phyloP scores from a whole-genome alignment of 768 basidiomycete species.

The Neoboletus subvelutipes region DNA sequence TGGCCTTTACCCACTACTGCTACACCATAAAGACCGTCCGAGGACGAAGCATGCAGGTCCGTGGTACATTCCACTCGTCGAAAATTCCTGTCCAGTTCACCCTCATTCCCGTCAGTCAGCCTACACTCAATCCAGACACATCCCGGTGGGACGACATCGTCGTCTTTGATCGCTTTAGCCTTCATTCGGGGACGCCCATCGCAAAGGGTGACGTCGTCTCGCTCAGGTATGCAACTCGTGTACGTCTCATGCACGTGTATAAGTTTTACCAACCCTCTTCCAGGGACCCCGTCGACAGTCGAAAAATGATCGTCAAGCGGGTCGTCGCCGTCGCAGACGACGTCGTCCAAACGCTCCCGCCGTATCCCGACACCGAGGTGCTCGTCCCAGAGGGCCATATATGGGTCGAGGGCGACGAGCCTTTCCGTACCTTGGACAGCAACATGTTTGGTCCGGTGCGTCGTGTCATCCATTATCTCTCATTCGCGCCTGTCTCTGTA shows the following conservation, averaged over 20 bases:
- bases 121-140: slow-evolving; percentile 72
- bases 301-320: slow-evolving; percentile 59
- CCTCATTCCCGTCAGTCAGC: slow-evolving; percentile 44
- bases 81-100: background rate
- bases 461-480: slow-evolving; percentile 2
- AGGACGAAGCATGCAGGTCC: slow-evolving; percentile 76
- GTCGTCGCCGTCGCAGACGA: slow-evolving; percentile 36
- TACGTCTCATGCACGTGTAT: background rate
- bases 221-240: slow-evolving; percentile 42
- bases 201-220: slow-evolving; percentile 65
- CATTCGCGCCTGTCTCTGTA: background rate
- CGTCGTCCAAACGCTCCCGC: slow-evolving; percentile 62
- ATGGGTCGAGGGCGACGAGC: slow-evolving; percentile 63
- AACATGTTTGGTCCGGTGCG: slow-evolving; percentile 70
- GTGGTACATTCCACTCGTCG: slow-evolving; percentile 4
- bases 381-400: slow-evolving; percentile 60
- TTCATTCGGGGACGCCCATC: slow-evolving; percentile 38
- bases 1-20: slow-evolving; percentile 50
- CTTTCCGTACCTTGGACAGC: slow-evolving; percentile 60
- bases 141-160: slow-evolving; percentile 61
- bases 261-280: background rate
- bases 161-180: slow-evolving; percentile 57
- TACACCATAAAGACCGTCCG: slow-evolving; percentile 53
- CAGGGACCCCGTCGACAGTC: slow-evolving; percentile 61
- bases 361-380: slow-evolving; percentile 56